These are phyloP conservation scores for Adansonia madagascariensis DNA, from an alignment of 441 rosid genomes.

Conservation along the genomic window DNA sequence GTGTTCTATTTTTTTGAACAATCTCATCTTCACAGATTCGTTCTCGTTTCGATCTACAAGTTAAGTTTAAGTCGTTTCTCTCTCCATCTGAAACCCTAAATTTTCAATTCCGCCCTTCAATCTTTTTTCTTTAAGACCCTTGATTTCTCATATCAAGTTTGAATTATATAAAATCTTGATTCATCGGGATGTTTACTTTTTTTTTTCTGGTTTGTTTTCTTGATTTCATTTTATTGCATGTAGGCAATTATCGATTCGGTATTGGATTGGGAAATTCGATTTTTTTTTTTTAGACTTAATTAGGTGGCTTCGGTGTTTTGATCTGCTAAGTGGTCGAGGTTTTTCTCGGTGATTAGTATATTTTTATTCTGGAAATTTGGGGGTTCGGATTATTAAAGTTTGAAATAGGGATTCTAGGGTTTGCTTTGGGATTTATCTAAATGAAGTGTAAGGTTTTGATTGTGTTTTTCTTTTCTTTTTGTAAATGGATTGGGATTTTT, in stretches of 20 bases:
- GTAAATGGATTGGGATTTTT: constrained; percentile 20
- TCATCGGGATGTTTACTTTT: not conserved
- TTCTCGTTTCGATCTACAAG: constrained; percentile 34
- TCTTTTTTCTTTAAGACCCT: constrained; percentile 23
- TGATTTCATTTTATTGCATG: constrained; percentile 30
- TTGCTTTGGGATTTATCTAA: constrained; percentile 23
- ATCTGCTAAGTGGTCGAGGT: not conserved
- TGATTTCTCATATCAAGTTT: not conserved
- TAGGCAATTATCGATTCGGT: constrained; percentile 20
- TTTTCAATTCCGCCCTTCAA: constrained; percentile 31
- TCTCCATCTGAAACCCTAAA: constrained; percentile 38
- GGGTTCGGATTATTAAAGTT: not conserved
- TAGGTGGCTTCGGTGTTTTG: not conserved
- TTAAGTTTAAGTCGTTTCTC: constrained; percentile 44
- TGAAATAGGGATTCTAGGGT: constrained; percentile 26
- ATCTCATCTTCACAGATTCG: constrained; percentile 42
- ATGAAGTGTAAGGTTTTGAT: constrained; percentile 16
- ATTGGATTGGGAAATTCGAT: constrained; percentile 10
- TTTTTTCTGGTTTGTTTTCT: not conserved
- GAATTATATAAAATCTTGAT: not conserved
- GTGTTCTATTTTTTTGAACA: constrained; percentile 22
- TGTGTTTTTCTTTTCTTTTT: not conserved
- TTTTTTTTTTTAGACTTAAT: constrained; percentile 9
- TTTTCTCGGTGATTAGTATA: not conserved
- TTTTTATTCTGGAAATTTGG: not conserved